These are phyloP conservation scores for Verticillium dahliae DNA, from an alignment of 2,329 filamentous ascomycete genomes.

Conservation along the genomic window DNA sequence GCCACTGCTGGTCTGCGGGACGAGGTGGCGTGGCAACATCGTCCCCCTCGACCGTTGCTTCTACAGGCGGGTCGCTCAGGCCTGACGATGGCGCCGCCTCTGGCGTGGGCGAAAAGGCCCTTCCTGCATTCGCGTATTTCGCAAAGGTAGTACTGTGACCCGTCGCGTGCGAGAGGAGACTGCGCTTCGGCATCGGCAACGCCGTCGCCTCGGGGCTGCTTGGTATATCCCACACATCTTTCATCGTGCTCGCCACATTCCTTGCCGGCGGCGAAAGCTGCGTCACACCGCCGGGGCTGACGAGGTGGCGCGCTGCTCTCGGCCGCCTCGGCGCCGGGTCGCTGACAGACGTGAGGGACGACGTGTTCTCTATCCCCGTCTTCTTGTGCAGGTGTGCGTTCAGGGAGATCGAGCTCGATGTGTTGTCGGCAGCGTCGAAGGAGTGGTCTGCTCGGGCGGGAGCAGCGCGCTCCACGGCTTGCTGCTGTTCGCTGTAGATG, in stretches of 20 bases:
- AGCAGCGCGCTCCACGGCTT: slow-evolving; percentile 4
- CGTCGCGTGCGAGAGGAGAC: neutral
- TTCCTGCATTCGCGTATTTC: neutral
- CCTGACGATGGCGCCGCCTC: neutral
- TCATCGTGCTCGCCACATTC: slow-evolving; percentile 9
- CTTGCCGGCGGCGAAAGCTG: slow-evolving; percentile 25
- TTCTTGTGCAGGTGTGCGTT: neutral
- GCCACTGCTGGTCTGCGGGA: neutral
- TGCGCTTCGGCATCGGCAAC: neutral
- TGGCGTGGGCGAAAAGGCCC: neutral
- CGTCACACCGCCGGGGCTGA: slow-evolving; percentile 17
- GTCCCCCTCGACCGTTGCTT: neutral
- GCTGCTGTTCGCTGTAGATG: slow-evolving; percentile 39
- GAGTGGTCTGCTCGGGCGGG: neutral
- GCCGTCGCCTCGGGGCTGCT: slow-evolving; percentile 28
- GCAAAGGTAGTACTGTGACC: neutral
- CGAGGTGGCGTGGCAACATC: neutral
- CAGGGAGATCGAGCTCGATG: neutral
- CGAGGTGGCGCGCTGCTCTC: neutral
- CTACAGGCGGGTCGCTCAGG: neutral
- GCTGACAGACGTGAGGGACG: slow-evolving; percentile 18
- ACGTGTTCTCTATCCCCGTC: slow-evolving; percentile 1
- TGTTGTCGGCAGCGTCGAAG: neutral
- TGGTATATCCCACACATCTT: slow-evolving; percentile 37
- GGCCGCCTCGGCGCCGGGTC: slow-evolving; percentile 14